These are phyloP conservation scores for Camellia granthamiana DNA, from an alignment of 148 eudicot species.

Conservation along the genomic window DNA sequence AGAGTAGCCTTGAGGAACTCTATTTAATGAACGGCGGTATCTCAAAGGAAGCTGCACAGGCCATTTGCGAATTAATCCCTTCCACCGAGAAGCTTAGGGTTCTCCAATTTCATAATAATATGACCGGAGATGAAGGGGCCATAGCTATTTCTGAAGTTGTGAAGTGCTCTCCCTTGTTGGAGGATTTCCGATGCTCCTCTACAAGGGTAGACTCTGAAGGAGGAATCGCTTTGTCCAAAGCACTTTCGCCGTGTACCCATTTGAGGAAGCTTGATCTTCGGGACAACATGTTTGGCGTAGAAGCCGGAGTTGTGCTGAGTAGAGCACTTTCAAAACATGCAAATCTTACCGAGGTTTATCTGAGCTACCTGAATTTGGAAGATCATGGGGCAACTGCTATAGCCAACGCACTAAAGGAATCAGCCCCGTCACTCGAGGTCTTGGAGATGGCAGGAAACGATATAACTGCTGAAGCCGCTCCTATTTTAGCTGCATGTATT, in stretches of 20 bases:
- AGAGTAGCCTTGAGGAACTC: constrained; percentile 47
- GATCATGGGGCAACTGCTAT: constrained; percentile 56
- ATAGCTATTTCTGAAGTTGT: constrained; percentile 51
- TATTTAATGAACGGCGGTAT: constrained; percentile 62
- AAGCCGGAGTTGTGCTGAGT: constrained; percentile 53
- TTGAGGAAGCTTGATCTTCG: constrained; percentile 53
- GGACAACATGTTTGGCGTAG: constrained; percentile 62
- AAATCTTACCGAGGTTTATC: constrained; percentile 48
- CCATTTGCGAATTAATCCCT: constrained; percentile 54
- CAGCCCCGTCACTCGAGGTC: constrained; percentile 43
- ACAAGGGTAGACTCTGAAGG: constrained; percentile 60
- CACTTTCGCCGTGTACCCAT: constrained; percentile 41
- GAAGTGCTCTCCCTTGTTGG: constrained; percentile 43
- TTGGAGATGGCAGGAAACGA: constrained; percentile 73
- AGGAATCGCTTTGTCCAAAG: constrained; percentile 50
- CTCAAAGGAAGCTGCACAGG: constrained; percentile 65
- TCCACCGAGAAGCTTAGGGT: constrained; percentile 50
- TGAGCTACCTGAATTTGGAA: constrained; percentile 63
- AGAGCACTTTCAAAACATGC: constrained; percentile 33
- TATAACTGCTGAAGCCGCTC: constrained; percentile 41
- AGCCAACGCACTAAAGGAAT: constrained; percentile 38
- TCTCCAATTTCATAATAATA: constrained; percentile 65
- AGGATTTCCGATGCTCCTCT: constrained; percentile 64
- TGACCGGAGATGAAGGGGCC: constrained; percentile 75
- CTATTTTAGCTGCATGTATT: constrained; percentile 41